Conservation (phyloP, 1,139 yeast genomes). For the Pichia sp. region DNA sequence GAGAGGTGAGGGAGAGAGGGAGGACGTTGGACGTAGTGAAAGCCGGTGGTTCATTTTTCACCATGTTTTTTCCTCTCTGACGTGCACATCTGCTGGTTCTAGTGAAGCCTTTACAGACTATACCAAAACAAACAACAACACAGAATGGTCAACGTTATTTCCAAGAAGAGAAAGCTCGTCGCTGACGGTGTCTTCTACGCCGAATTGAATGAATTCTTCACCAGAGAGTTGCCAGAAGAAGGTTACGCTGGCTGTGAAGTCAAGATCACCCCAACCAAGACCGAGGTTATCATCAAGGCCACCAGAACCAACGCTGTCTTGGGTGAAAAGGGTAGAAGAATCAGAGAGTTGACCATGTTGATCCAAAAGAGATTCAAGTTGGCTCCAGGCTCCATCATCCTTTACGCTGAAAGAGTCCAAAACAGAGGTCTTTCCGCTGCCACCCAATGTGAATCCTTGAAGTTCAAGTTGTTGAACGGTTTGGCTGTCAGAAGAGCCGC, state of each 20-base stretch:
- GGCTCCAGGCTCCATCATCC: constrained; percentile 88
- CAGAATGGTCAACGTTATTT: constrained; percentile 60
- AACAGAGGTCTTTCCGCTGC: constrained; percentile 99
- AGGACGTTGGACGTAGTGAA: neutral
- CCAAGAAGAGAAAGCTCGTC: constrained; percentile 87
- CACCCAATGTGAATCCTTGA: constrained; percentile 98
- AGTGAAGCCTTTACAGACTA: neutral
- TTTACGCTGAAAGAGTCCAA: constrained; percentile 99
- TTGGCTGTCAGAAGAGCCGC: constrained; percentile 99
- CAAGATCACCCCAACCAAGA: constrained; percentile 96
- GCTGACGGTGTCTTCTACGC: constrained; percentile 99
- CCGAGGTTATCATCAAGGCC: constrained; percentile 98
- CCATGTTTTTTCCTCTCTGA: too few relatives aligned
- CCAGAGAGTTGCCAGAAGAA: constrained; percentile 99
- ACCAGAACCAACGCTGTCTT: constrained; percentile 98
- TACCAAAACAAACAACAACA: neutral
- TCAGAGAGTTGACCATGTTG: constrained; percentile 96
- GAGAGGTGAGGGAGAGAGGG: neutral
- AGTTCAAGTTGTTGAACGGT: constrained; percentile 97
- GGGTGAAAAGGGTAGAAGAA: constrained; percentile 99
- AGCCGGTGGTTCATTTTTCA: too few relatives aligned
- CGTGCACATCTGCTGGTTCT: too few relatives aligned
- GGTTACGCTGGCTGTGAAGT: constrained; percentile 99
- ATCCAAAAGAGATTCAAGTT: constrained; percentile 98
- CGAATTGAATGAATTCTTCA: constrained; percentile 99